Evolutionary conservation across 192 early-diverging fungal genomes (phyloP), one percentile per base, ranked within the genome.

Genomic region (Backusella psychrophila): DNA sequence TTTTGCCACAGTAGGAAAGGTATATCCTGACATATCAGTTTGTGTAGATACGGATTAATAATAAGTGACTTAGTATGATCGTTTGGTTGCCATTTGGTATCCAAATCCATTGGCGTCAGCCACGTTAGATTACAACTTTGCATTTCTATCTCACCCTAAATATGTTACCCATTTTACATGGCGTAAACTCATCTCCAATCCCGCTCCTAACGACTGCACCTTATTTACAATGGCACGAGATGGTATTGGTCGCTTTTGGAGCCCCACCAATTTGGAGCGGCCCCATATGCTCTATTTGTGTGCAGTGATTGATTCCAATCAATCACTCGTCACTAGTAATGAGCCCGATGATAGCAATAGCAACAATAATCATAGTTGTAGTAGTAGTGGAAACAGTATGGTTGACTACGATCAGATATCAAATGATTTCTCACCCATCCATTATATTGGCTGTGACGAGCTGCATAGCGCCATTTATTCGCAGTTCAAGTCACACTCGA

Each of bases 171-270:
- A 89, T 66, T 86, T 93, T 74, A 85, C 88, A 56, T 95, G 94
- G 94, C 78, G 92, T 41, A 83, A 85, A 41, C 73, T 85, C 38
- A 76, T 81, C 33, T 59, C 56, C 7, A 74, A 26, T 12, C 71
- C 26, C 23, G 33, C 73, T 52, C 75, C 33, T 44, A 19, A 65
- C 14, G 26, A 23, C 69, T 77, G 72, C 66, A 77, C 89, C 1
- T 77, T 95, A 14, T 85, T 93, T 73, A 95, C 94, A 4, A 86
- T 91, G 85, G 87, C 85, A 8, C 79, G 78, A 23, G 92, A 94
- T 76, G 91, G 91, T 12, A 85, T 92, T 23, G 85, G 89, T 75
- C 87, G 93, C 15, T 85, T 95, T 12, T 95, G 94, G 94, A 84
- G 85, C 33, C 87, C 89, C 3, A 83, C 81, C 6, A 76, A 86